phyloP scores from a whole-genome alignment of 1,284 basidiomycete genomes.

The Schizophyllum amplum region DNA sequence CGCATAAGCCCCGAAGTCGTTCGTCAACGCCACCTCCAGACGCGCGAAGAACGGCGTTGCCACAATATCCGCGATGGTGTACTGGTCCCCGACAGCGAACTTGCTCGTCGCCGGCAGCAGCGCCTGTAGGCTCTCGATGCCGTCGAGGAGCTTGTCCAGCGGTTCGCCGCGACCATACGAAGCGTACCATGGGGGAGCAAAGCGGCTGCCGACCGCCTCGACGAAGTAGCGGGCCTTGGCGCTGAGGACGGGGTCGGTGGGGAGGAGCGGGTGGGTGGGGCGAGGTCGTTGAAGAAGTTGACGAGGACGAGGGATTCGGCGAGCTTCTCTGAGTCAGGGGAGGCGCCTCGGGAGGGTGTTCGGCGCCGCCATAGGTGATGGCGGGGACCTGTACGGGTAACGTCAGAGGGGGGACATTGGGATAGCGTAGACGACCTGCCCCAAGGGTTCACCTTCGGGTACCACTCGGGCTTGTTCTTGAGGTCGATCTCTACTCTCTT shows the following conservation, averaged over 20 bases:
- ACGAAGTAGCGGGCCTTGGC: conserved; percentile 56
- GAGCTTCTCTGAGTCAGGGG: conserved; percentile 48
- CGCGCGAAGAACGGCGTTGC: conserved; percentile 40
- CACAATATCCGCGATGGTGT: conserved; percentile 48
- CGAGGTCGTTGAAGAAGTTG: conserved; percentile 54
- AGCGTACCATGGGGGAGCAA: conserved; percentile 28
- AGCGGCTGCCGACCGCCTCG: conserved; percentile 37
- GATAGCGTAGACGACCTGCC: too few relatives aligned
- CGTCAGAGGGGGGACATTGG: too few relatives aligned
- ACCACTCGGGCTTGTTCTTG: too few relatives aligned
- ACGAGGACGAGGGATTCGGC: conserved; percentile 55
- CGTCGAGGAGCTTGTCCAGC: conserved; percentile 29
- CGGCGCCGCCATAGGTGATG: conserved; percentile 46
- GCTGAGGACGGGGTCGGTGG: conserved; percentile 43
- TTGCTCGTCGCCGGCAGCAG: conserved; percentile 26
- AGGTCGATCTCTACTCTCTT: too few relatives aligned
- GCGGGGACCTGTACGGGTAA: conserved; percentile 9
- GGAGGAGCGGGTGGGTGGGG: conserved; percentile 36
- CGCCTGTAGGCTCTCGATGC: conserved; percentile 32
- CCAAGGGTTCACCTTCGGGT: too few relatives aligned
- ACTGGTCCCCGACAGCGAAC: conserved; percentile 37
- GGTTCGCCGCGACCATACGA: conserved; percentile 34
- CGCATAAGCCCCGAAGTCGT: conserved; percentile 37
- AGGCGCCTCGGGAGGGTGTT: conserved; percentile 40
- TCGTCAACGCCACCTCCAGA: conserved; percentile 29